Base-by-base conservation (phyloP, 2,329 filamentous ascomycete genomes). In the Aspergillus proliferans region DNA sequence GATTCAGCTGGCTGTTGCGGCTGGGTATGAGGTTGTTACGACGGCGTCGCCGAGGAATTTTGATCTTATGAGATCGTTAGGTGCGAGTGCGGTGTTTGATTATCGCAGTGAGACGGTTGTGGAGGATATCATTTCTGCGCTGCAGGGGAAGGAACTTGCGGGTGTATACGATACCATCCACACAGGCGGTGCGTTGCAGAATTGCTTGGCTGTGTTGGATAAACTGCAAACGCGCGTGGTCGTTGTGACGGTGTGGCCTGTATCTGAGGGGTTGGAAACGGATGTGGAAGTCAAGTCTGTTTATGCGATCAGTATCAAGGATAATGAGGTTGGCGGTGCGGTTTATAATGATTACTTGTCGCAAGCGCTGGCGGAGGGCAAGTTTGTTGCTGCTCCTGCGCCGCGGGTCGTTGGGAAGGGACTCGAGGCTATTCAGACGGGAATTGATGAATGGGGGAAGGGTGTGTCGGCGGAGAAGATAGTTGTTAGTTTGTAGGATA, bases 81-180 rank as follows among this genome's bases (percentile, higher is more conserved):
- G 77, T 0, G 74, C 74, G 1, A 60, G 52, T 14, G 54, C 67
- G 1, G 70, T 70, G 0, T 74, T 75, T 43, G 75, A 78, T 52
- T 77, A 76, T 56, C 65, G 65, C 14, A 56, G 44, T 26, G 2
- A 14, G 18, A 53, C 43, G 10, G 24, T 54, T 10, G 34, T 53
- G 10, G 12, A 45, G 2, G 53, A 56, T 22, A 42, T 57, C 15
- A 30, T 52, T 5, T 19, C 34, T 5, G 46, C 40, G 3, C 45
- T 54, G n/a, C 28, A 58, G 6, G 53, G 45, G 12, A 53, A 56
- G 19, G 45, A 38, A 4, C 26, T 45, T 14, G 59, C 47, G 12
- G 58, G 60, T 10, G 58, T 55, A 9, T 24, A 43, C 28, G 36
- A 39, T 19, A 15, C n/a, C 36, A 39, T 39, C 4, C 26, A 30